These are phyloP conservation scores for Tillandsia leiboldiana DNA, from an alignment of 176 grass and related monocot genomes.

Conservation along the genomic window DNA sequence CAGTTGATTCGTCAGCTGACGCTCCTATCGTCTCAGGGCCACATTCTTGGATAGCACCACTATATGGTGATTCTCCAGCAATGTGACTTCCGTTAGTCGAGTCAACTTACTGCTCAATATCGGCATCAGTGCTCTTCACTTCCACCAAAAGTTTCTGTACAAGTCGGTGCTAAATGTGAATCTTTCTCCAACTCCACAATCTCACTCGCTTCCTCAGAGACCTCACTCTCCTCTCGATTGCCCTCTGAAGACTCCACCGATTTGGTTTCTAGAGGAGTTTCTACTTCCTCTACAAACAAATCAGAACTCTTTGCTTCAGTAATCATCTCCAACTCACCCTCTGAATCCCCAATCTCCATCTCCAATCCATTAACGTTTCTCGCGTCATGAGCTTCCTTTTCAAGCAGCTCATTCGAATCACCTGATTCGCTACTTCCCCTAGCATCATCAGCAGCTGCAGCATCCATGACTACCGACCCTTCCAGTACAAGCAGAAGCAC, in stretches of 20 bases:
- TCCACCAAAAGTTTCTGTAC: neutral
- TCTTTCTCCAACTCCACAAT: neutral
- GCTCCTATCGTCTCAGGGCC: neutral
- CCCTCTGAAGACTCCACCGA: neutral
- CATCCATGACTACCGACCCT: neutral
- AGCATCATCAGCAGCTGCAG: too few species aligned
- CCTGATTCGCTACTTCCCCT: too few species aligned
- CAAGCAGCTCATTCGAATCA: too few species aligned
- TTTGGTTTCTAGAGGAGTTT: neutral
- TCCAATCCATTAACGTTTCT: too few species aligned
- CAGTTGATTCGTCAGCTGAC: neutral
- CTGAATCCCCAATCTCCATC: too few species aligned
- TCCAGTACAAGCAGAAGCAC: constrained; percentile 84
- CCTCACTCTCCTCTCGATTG: neutral
- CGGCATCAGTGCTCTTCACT: neutral
- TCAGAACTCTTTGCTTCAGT: neutral
- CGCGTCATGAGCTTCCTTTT: too few species aligned
- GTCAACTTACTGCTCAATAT: neutral
- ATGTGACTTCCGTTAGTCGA: neutral
- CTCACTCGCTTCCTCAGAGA: neutral
- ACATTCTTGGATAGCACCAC: neutral
- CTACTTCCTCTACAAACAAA: neutral
- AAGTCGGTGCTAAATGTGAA: neutral
- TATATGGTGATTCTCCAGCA: neutral
- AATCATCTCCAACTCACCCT: neutral